Base-by-base conservation (phyloP, 176 grass and related monocot species). In the Areca catechu region DNA sequence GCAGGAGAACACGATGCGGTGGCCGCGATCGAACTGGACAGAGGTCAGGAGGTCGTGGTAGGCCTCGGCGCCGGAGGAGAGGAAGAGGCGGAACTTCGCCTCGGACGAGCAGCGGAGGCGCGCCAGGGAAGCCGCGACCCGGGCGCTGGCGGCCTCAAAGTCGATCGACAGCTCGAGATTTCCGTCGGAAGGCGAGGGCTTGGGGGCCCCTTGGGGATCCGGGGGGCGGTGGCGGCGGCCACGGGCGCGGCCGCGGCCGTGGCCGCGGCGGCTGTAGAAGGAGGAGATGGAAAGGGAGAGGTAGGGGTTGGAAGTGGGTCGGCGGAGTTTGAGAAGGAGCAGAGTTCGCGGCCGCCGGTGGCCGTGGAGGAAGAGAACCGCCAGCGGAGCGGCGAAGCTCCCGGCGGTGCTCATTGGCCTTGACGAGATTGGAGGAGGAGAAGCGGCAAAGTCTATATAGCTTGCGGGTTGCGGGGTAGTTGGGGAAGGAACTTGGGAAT, bases 1-100 rank as follows among this genome's bases (percentile, higher is more conserved):
- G 67, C 80, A 89, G 62, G 86, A 81, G 54, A 89, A 61, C 16
- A 89, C 66, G n/a, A 86, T 10, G 60, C 70, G 70, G 74, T 77
- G 74, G 37, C 82, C 75, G 19, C 74, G 54, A 20, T 81, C 86
- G 19, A 62, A 71, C 37, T 74, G 83, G 27, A 61, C 74, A 49
- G 77, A 43, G 4, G 49, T 81, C 37, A 77, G 71, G 50, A 89
- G 77, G 57, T 89, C 86, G 49, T 51, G 12, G 81, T 78, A 85
- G 63, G 74, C 74, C 19, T 84, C 86, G 49, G 62, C 71, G 7
- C 77, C 86, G 22, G 73, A 62, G 50, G 57, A 54, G 5, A 76
- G 30, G 50, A 89, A 76, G 23, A 74, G 70, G 24, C 80, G 86
- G 50, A 89, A n/a, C 1, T 50, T 57, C 67, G 61, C 70, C 74